Percentiles rank a stretch among this genome's conserved stretches.
phyloP scores from a whole-genome alignment of 106 monocot species.

The Agapanthus africanus region DNA sequence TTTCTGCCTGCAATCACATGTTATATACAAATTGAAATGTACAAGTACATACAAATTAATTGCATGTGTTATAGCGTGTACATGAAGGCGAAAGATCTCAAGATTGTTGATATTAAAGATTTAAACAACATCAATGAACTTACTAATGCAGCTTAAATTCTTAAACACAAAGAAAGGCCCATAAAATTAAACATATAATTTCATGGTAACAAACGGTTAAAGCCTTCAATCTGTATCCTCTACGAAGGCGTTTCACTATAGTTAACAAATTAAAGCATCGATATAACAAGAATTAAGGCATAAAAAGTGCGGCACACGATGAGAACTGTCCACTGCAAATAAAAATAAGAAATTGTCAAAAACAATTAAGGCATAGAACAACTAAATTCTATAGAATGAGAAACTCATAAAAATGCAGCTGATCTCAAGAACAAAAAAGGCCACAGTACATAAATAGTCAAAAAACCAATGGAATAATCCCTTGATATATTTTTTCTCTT shows the following conservation, averaged over 20 bases:
- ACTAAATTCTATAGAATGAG: no score
- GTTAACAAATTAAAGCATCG: background rate
- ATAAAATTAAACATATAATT: background rate
- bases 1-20: conserved; percentile 43
- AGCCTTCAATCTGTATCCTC: background rate
- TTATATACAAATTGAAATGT: background rate
- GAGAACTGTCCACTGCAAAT: no score
- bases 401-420: no score
- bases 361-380: no score
- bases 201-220: no score
- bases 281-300: background rate
- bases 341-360: no score
- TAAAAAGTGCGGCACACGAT: no score
- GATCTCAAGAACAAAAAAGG: no score
- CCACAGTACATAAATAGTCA: no score
- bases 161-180: background rate
- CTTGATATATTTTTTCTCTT: no score
- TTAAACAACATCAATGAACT: background rate
- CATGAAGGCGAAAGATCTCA: background rate
- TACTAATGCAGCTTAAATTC: background rate
- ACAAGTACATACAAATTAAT: background rate
- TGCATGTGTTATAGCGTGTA: background rate
- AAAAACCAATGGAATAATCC: no score
- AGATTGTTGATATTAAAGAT: background rate
- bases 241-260: background rate